Percentiles rank a stretch among this genome's conserved stretches.
Evolutionary conservation across 805 yeast species (phyloP).

Genomic region (Maudiozyma serrabonitensis): DNA sequence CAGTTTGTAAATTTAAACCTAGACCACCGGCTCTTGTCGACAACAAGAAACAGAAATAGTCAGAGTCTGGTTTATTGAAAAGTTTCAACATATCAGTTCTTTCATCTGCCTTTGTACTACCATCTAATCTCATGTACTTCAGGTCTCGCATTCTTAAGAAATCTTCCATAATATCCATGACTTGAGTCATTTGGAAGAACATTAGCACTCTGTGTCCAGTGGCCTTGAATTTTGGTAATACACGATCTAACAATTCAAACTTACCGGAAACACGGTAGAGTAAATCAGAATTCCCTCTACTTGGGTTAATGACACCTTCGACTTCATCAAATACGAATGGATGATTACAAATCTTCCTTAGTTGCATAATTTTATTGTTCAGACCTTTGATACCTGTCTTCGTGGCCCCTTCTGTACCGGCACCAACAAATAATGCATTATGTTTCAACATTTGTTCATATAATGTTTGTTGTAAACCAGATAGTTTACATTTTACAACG

Average conservation of each 20-base stretch:
- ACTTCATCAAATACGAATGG: conserved; percentile 82
- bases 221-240: conserved; percentile 64
- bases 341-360: conserved; percentile 78
- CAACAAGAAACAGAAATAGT: conserved; percentile 65
- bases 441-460: conserved; percentile 73
- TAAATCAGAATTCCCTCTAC: conserved; percentile 49
- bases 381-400: conserved; percentile 66
- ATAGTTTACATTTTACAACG: conserved; percentile 69
- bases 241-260: conserved; percentile 66
- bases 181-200: conserved; percentile 84
- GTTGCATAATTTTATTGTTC: conserved; percentile 77
- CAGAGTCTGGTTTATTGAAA: conserved; percentile 69
- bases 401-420: conserved; percentile 45
- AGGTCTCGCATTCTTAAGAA: conserved; percentile 55
- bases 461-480: conserved; percentile 58
- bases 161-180: conserved; percentile 86
- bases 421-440: conserved; percentile 58
- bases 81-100: conserved; percentile 63
- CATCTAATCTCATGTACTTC: conserved; percentile 71
- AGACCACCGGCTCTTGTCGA: conserved; percentile 88
- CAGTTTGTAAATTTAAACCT: conserved; percentile 78
- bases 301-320: conserved; percentile 58
- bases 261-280: conserved; percentile 76
- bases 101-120: conserved; percentile 77
- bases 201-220: conserved; percentile 72